Evolutionary conservation across 495 filamentous ascomycete genomes (phyloP).

Genomic region (Penicillium macrosclerotiorum): DNA sequence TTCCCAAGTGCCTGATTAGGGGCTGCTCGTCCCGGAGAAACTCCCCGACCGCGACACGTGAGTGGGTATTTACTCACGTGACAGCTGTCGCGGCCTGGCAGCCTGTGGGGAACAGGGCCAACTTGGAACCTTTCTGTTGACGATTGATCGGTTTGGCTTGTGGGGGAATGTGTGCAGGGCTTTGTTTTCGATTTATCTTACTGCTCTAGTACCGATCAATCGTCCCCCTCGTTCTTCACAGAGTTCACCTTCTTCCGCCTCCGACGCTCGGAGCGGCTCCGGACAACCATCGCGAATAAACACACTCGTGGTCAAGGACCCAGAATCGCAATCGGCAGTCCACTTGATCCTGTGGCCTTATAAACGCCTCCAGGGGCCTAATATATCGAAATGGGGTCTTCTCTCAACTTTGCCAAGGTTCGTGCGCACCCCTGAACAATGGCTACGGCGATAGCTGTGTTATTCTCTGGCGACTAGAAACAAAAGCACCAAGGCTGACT

Average conservation of each 20-base stretch:
- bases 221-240: not conserved
- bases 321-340: too few relatives aligned
- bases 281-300: not conserved
- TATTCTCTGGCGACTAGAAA: not conserved
- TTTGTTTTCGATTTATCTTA: not conserved
- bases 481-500: slow-evolving; percentile 9
- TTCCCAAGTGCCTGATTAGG: slow-evolving; percentile 21
- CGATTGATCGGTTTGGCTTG: slow-evolving; percentile 1
- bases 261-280: slow-evolving; percentile 3
- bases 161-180: not conserved
- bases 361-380: not conserved
- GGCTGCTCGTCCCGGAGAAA: slow-evolving; percentile 20
- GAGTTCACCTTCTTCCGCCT: not conserved
- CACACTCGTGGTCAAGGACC: not conserved
- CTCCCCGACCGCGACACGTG: slow-evolving; percentile 21
- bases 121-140: not conserved
- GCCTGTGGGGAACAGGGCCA: slow-evolving; percentile 4
- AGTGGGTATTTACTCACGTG: too few relatives aligned
- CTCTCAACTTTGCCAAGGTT: slow-evolving; percentile 34
- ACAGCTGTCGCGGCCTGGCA: slow-evolving; percentile 3
- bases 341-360: not conserved
- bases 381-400: slow-evolving; percentile 29
- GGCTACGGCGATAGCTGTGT: not conserved
- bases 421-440: not conserved
- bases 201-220: not conserved